phyloP scores from a whole-genome alignment of 345 rosid genomes.

The Populus euphratica region DNA sequence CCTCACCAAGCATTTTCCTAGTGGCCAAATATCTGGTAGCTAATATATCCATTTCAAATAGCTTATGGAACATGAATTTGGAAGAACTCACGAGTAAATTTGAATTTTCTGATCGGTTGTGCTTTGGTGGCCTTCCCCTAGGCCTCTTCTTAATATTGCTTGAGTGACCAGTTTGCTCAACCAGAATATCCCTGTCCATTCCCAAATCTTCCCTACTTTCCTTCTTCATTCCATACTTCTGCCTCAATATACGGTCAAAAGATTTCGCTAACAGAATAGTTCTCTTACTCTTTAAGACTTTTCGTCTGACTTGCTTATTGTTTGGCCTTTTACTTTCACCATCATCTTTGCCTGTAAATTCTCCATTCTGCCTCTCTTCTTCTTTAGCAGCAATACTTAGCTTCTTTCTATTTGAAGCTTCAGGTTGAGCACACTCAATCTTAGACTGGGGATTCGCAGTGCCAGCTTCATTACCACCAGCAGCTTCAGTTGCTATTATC shows the following conservation, averaged over 20 bases:
- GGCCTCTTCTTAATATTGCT: conserved; percentile 19
- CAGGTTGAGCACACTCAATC: background rate
- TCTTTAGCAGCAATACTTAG: background rate
- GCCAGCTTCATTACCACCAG: background rate
- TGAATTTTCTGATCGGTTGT: conserved; percentile 17
- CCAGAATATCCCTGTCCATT: too few relatives aligned
- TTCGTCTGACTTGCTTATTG: too few relatives aligned
- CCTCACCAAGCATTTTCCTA: background rate
- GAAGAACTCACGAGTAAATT: conserved; percentile 29
- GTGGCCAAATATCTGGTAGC: background rate
- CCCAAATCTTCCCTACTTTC: too few relatives aligned
- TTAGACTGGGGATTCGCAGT: background rate
- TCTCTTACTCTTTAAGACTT: too few relatives aligned
- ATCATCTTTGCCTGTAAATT: background rate
- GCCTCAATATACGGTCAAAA: too few relatives aligned
- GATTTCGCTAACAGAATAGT: too few relatives aligned
- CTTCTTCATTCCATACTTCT: too few relatives aligned
- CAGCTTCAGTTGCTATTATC: background rate
- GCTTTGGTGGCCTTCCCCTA: conserved; percentile 26
- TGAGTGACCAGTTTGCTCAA: conserved; percentile 1
- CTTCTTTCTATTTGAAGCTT: background rate
- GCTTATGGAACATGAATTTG: conserved; percentile 5
- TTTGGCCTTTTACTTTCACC: background rate
- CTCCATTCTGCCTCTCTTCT: background rate
- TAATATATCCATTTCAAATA: background rate